Base-by-base conservation (phyloP, 208 protist genomes). In the Hexamita inflata region DNA sequence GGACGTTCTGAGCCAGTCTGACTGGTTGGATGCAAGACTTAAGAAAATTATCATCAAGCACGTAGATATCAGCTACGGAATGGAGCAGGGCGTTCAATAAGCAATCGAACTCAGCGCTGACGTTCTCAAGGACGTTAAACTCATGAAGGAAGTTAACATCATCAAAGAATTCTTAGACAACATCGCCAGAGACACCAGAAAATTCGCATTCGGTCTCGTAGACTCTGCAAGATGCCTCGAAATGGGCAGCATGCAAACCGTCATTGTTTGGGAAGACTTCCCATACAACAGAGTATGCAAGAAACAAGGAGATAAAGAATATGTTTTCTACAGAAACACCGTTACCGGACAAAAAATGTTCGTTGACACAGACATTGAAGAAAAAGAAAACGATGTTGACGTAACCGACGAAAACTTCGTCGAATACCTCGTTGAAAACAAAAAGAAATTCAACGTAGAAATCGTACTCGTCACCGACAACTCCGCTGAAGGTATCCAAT, bases 11-110 rank as follows among this genome's bases (percentile, higher is more conserved):
- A 86, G 81, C 74, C 84, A 92, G 60, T 94, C 91, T 38, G 93
- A 97, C 78, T 86, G 97, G 45, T 96, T 98, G 76, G 94, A 98
- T 80, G 92, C 82, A 38, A 91, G 94, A 59, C 87, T 98, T 4
- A 29, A 61, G 28, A 75, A 58, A 15, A 75, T 38, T 41, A 39
- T 81, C 11, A 28, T 81, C 1, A 79, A 81, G 32, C 35, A 70
- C 4, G 38, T 98, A 11, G 96, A 99, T 86, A 88, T 98, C 38
- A 93, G 91, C 24, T 98, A 99, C 85, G 95, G 96, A 45, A 94
- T 94, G 70, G 95, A 99, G 75, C 94, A 97, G 65, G 97, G 97
- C 40, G 94, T 99, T 80, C 98, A 98, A 83, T 95, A 98, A 74
- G 95, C 96, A 30, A 99, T 99, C 75, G 94, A 99, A 78, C 87